A percentile compares a stretch with the other conserved stretches of the same genome.
Conservation (phyloP, 2,329 filamentous ascomycete genomes). For the Pseudogymnoascus sp. region DNA sequence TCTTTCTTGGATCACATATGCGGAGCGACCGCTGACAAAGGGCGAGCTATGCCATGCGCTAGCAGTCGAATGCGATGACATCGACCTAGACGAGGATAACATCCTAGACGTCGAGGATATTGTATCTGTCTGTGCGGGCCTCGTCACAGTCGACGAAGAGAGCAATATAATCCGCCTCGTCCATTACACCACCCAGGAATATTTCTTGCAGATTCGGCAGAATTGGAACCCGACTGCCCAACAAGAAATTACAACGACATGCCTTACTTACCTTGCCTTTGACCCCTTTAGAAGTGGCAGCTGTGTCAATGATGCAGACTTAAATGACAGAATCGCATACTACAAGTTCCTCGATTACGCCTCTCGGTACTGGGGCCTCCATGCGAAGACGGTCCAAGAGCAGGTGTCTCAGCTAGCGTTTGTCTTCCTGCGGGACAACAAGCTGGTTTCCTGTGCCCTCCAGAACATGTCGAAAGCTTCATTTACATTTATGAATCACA, state of each 20-base stretch:
- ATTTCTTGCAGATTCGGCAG: conserved; percentile 12
- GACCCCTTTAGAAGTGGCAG: neutral
- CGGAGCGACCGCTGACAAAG: neutral
- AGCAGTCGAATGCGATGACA: neutral
- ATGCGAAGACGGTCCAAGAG: neutral
- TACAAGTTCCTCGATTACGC: neutral
- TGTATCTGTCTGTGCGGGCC: conserved; percentile 19
- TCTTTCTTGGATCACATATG: neutral
- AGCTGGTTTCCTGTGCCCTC: neutral
- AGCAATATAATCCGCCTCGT: conserved; percentile 20
- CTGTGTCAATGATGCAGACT: too few relatives aligned
- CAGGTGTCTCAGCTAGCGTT: neutral
- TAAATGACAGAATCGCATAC: too few relatives aligned
- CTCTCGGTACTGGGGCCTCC: neutral
- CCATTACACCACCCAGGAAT: conserved; percentile 24
- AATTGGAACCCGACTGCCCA: neutral
- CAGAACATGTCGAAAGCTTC: neutral
- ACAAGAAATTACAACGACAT: neutral
- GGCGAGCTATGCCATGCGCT: conserved; percentile 1
- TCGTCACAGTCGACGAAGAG: conserved; percentile 22
- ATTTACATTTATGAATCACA: too few relatives aligned
- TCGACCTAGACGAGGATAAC: neutral
- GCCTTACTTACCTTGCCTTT: neutral
- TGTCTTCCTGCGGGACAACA: neutral
- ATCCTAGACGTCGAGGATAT: conserved; percentile 11